phyloP scores from a whole-genome alignment of 1,139 yeast genomes.

The Oligophagozyma castellii region DNA sequence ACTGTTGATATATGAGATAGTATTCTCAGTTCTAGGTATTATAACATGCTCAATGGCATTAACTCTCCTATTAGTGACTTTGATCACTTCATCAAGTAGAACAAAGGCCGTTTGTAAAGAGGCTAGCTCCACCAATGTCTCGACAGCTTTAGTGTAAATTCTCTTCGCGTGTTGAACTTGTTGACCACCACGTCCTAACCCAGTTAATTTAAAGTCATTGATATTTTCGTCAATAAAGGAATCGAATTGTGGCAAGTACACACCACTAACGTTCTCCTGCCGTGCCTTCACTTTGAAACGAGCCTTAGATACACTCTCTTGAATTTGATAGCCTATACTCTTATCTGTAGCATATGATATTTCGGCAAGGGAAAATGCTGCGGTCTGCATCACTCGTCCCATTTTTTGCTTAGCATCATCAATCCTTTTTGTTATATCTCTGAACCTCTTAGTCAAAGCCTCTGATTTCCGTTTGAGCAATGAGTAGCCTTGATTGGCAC shows the following conservation, averaged over 20 bases:
- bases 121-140: slow-evolving; percentile 88
- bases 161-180: slow-evolving; percentile 91
- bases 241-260: slow-evolving; percentile 83
- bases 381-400: slow-evolving; percentile 98
- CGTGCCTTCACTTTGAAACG: slow-evolving; percentile 82
- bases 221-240: slow-evolving; percentile 68
- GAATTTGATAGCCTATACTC: slow-evolving; percentile 87
- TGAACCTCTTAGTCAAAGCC: slow-evolving; percentile 88
- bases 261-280: slow-evolving; percentile 96
- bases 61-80: slow-evolving; percentile 95
- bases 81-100: slow-evolving; percentile 91
- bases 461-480: slow-evolving; percentile 89
- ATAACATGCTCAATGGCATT: slow-evolving; percentile 98
- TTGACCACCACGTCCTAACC: slow-evolving; percentile 97
- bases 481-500: slow-evolving; percentile 95
- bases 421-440: slow-evolving; percentile 88
- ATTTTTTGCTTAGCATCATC: slow-evolving; percentile 92
- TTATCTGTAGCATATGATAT: slow-evolving; percentile 96
- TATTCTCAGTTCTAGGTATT: slow-evolving; percentile 93
- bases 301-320: slow-evolving; percentile 83
- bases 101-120: slow-evolving; percentile 92
- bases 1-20: slow-evolving; percentile 83
- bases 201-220: slow-evolving; percentile 91
- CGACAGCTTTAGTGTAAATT: slow-evolving; percentile 90
- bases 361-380: slow-evolving; percentile 93